Percentiles rank a stretch among this genome's conserved stretches.
Evolutionary conservation across 2,329 filamentous ascomycete species (phyloP).

Genomic region (Venturia effusa): DNA sequence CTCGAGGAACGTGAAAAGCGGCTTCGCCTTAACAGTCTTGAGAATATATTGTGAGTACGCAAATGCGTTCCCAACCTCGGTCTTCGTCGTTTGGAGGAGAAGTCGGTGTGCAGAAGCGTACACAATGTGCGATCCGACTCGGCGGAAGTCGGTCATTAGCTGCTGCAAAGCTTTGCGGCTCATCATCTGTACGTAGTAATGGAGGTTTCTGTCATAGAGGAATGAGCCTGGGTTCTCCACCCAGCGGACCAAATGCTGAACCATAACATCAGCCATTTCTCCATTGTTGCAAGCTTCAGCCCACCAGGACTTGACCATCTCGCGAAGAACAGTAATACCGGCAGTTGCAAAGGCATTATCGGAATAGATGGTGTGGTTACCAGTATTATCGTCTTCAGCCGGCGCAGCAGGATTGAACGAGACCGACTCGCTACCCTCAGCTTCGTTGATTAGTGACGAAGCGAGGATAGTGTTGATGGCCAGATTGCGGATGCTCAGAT

Average conservation of each 20-base stretch:
- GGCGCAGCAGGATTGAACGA: conserved; percentile 69
- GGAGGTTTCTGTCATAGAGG: conserved; percentile 85
- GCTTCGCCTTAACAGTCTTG: conserved; percentile 92
- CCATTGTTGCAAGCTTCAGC: conserved; percentile 81
- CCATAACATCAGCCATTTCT: conserved; percentile 93
- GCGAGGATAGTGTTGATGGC: conserved; percentile 97
- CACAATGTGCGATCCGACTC: conserved; percentile 90
- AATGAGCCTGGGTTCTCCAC: conserved; percentile 88
- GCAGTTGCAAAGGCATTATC: conserved; percentile 91
- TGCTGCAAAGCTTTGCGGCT: conserved; percentile 94
- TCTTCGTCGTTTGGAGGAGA: conserved; percentile 89
- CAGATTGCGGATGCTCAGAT: conserved; percentile 85
- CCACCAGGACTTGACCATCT: conserved; percentile 99
- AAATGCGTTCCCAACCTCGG: conserved; percentile 91
- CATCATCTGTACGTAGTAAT: conserved; percentile 99
- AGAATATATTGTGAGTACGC: conserved; percentile 97
- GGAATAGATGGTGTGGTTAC: conserved; percentile 58
- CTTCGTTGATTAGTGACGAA: conserved; percentile 90
- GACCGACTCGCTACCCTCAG: conserved; percentile 79
- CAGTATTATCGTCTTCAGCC: conserved; percentile 51
- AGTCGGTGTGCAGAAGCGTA: conserved; percentile 85
- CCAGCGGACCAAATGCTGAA: conserved; percentile 95
- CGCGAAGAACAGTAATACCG: conserved; percentile 78
- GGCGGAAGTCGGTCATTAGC: conserved; percentile 90
- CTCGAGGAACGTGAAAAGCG: conserved; percentile 93